These are phyloP conservation scores for Aureobasidium sp. DNA, from an alignment of 2,329 filamentous ascomycete genomes.

Conservation along the genomic window DNA sequence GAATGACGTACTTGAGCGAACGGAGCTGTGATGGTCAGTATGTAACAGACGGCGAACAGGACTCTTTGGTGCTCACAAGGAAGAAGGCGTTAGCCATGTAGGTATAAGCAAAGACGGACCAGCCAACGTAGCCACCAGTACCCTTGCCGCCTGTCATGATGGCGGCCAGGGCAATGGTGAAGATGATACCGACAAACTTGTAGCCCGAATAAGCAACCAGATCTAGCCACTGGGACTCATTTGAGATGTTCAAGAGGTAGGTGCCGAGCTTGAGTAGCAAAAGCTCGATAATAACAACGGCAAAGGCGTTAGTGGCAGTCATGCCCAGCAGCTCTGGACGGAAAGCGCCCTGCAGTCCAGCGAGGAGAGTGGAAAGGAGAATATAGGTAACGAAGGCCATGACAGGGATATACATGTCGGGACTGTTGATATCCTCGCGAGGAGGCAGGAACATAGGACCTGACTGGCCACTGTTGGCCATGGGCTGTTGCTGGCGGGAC, in stretches of 20 bases:
- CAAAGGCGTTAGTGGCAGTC: conserved; percentile 76
- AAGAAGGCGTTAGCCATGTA: conserved; percentile 95
- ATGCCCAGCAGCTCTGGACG: conserved; percentile 88
- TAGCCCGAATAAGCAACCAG: conserved; percentile 95
- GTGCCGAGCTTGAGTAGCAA: conserved; percentile 84
- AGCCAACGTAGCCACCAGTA: conserved; percentile 81
- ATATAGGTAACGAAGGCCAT: conserved; percentile 99
- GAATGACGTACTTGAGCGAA: conserved; percentile 88
- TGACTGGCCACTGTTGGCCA: conserved; percentile 44
- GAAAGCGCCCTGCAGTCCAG: conserved; percentile 83
- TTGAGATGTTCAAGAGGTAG: conserved; percentile 89
- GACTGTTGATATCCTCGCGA: conserved; percentile 91
- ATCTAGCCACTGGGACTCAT: conserved; percentile 87
- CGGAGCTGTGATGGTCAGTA: conserved; percentile 56
- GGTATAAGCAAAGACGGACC: conserved; percentile 83
- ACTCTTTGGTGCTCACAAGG: conserved; percentile 54
- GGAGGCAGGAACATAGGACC: conserved; percentile 75
- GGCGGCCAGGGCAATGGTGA: conserved; percentile 74
- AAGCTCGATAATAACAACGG: conserved; percentile 81
- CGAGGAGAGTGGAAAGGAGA: conserved; percentile 81
- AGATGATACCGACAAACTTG: conserved; percentile 96
- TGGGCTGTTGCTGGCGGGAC: conserved; percentile 75
- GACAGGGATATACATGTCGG: conserved; percentile 98
- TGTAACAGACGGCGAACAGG: not conserved
- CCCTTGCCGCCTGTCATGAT: conserved; percentile 70